These are phyloP conservation scores for Zanthoxylum bungeanum DNA, from an alignment of 345 rosid species.

Conservation along the genomic window DNA sequence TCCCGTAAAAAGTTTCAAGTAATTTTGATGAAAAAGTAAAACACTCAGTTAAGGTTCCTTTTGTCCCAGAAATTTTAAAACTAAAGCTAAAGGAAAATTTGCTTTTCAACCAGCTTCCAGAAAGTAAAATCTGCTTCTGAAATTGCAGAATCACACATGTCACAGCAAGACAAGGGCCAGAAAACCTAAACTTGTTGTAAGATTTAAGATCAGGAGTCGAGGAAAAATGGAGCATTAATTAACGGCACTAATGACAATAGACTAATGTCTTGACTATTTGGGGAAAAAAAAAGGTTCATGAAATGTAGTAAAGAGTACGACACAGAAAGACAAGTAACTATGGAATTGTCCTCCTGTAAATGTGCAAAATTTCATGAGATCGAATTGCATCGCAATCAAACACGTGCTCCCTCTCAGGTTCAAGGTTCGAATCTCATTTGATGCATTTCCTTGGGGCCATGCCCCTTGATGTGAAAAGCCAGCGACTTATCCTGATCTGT, in stretches of 20 bases:
- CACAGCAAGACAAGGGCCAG: neutral
- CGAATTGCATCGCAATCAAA: neutral
- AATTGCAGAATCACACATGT: neutral
- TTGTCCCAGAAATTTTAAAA: neutral
- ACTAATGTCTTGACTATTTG: neutral
- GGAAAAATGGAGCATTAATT: neutral
- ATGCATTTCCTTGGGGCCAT: no score
- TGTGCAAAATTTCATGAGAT: conserved; percentile 22
- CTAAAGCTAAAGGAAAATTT: neutral
- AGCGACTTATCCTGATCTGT: no score
- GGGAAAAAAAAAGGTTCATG: neutral
- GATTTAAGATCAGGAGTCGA: neutral
- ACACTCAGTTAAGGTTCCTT: neutral
- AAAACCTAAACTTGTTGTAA: neutral
- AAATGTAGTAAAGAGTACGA: neutral
- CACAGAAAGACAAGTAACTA: conserved; percentile 20
- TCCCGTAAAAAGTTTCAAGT: neutral
- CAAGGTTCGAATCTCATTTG: no score
- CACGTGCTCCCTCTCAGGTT: no score
- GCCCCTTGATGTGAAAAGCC: no score
- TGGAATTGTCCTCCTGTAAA: conserved; percentile 35
- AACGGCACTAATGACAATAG: neutral
- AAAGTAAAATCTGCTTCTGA: neutral
- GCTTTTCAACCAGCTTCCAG: neutral
- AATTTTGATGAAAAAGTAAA: neutral